Conservation (phyloP, 2,329 filamentous ascomycete genomes). For the Arthrobotrys sphaeroides region DNA sequence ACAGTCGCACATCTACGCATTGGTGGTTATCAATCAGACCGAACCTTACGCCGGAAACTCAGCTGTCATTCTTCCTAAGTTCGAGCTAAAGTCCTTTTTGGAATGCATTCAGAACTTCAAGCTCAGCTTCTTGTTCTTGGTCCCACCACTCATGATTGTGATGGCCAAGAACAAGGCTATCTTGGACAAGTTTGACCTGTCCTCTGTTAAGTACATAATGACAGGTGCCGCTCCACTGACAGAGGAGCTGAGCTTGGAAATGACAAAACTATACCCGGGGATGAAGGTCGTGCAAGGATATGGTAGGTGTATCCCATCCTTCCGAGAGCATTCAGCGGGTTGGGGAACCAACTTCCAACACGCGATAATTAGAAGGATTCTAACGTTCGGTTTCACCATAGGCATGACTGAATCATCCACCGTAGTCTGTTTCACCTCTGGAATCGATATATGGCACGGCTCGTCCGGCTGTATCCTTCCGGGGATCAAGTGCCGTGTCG, state of each 20-base stretch:
- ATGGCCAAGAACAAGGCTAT: constrained; percentile 73
- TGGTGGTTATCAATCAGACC: constrained; percentile 75
- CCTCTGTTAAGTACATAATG: constrained; percentile 72
- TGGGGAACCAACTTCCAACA: neutral
- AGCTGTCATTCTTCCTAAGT: constrained; percentile 77
- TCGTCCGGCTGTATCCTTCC: constrained; percentile 77
- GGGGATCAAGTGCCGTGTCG: constrained; percentile 71
- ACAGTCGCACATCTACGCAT: constrained; percentile 82
- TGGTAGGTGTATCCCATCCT: constrained; percentile 63
- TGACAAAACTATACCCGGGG: constrained; percentile 70
- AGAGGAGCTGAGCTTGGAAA: constrained; percentile 73
- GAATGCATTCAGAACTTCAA: constrained; percentile 73
- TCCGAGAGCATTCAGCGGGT: neutral
- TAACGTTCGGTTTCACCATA: constrained; percentile 58
- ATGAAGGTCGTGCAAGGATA: constrained; percentile 78
- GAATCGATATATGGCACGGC: constrained; percentile 74
- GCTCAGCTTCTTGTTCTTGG: constrained; percentile 74
- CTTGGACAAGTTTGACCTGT: constrained; percentile 75
- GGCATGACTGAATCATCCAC: constrained; percentile 81
- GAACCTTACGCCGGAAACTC: constrained; percentile 77
- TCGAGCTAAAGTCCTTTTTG: constrained; percentile 75
- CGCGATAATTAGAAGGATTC: neutral
- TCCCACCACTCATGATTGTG: constrained; percentile 82
- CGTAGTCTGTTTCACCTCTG: constrained; percentile 70
- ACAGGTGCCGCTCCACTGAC: constrained; percentile 83